Evolutionary conservation across 805 yeast genomes (phyloP), one percentile per base, ranked within the genome.

Genomic region (Maudiozyma saulgeensis): DNA sequence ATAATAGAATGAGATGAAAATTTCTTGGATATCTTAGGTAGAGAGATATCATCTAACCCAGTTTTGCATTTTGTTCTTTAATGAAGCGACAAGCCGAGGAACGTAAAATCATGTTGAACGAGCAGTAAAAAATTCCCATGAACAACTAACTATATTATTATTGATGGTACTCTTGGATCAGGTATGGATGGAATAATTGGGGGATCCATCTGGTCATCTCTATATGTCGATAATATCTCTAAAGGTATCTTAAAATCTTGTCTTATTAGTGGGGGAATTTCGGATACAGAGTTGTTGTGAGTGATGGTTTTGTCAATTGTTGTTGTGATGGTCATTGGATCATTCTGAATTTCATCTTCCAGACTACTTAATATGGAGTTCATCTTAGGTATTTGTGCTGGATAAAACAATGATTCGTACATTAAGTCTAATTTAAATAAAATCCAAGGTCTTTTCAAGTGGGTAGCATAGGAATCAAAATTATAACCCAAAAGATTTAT

Each of bases 401-500:
- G 18, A 8, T 11, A 26, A 16, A 46, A 43, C 2, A 32, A 9
- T 7, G 39, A 7, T 18, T 48, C 37, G 23, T 43, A 39, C 6
- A 13, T 31, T 13, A 43, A 21, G 25, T 37, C 9, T 45, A 49
- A 26, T 47, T 56, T 23, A 43, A 56, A 56, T 25, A 56, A 46
- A 8, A 58, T 44, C 61, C 61, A 58, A n/a, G 55, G 53, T 18
- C 18, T 7, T 21, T 18, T 37, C 2, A 47, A 15, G 8, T 19
- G 15, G 47, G 45, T 18, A 6, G 34, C 44, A 45, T 56, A 58
- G 3, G 35, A 34, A 41, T 47, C 51, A 41, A 58, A 58, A 46
- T 53, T 54, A 45, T 54, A 51, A 23, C 63, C 58, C 52, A 64
- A 42, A 49, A 60, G 49, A 51, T 56, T 55, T 50, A 67, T 51